These are phyloP conservation scores for Dendrobium officinale DNA, from an alignment of 106 monocot genomes.

Conservation along the genomic window DNA sequence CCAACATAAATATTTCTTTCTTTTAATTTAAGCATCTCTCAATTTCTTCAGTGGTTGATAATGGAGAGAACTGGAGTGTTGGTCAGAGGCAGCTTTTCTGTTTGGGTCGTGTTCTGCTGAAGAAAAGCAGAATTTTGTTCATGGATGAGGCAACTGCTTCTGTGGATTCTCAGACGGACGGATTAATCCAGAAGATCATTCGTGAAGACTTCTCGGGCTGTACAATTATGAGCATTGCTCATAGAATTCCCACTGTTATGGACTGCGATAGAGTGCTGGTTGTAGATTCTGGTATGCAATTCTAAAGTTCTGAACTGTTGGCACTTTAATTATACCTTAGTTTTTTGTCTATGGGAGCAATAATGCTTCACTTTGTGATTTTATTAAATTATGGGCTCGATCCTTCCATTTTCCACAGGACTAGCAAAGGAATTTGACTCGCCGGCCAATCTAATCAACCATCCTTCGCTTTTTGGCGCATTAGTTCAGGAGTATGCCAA, in stretches of 20 bases:
- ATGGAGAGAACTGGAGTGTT: constrained; percentile 75
- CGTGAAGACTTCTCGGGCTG: constrained; percentile 52
- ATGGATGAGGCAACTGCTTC: constrained; percentile 75
- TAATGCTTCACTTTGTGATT: neutral
- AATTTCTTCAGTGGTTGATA: constrained; percentile 41
- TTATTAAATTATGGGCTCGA: neutral
- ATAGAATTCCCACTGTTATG: constrained; percentile 80
- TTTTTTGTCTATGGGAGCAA: neutral
- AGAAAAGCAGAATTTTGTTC: constrained; percentile 44
- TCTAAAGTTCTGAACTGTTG: neutral
- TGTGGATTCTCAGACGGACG: constrained; percentile 67
- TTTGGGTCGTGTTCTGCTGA: constrained; percentile 56
- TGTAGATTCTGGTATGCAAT: constrained; percentile 46
- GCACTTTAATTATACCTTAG: neutral
- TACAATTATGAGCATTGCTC: constrained; percentile 71
- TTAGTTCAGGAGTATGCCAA: constrained; percentile 68
- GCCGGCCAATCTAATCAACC: constrained; percentile 46
- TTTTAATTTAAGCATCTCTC: neutral
- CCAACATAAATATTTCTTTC: no score
- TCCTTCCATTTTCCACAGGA: constrained; percentile 25
- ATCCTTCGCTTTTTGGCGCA: constrained; percentile 48
- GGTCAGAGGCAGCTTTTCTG: constrained; percentile 73
- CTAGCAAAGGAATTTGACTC: constrained; percentile 49
- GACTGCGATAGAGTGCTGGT: constrained; percentile 69
- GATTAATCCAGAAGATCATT: constrained; percentile 59